These are phyloP conservation scores for Middelhovenomyces tepae DNA, from an alignment of 805 yeast species.

Conservation along the genomic window DNA sequence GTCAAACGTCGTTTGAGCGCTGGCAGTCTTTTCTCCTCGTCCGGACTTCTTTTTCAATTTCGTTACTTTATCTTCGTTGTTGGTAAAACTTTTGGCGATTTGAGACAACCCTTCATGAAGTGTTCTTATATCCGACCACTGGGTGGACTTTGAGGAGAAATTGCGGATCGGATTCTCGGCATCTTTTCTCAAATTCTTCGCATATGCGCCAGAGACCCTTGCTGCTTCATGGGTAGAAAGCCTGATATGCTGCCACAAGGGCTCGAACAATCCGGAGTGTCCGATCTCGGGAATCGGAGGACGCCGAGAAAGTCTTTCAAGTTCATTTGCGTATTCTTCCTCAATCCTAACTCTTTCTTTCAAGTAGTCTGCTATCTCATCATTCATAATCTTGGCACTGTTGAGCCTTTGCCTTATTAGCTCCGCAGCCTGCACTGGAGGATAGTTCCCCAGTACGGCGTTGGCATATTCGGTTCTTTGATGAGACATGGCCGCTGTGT, in stretches of 20 bases:
- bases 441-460: conserved; percentile 35
- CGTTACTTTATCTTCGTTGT: conserved; percentile 34
- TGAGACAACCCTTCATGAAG: conserved; percentile 37
- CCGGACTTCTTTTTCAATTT: conserved; percentile 24
- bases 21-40: conserved; percentile 17
- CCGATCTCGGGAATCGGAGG: conserved; percentile 17
- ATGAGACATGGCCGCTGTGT: conserved; percentile 3
- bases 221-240: conserved; percentile 24
- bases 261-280: conserved; percentile 21
- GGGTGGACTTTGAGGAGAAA: conserved; percentile 37
- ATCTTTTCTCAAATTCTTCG: conserved; percentile 31
- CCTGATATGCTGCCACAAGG: conserved; percentile 21
- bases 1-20: conserved; percentile 28
- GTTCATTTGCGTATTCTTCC: conserved; percentile 39
- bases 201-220: conserved; percentile 24
- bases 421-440: conserved; percentile 54
- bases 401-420: conserved; percentile 47
- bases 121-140: conserved; percentile 46
- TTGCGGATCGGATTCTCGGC: conserved; percentile 30
- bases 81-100: conserved; percentile 36
- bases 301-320: conserved; percentile 31
- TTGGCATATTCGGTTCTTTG: conserved; percentile 27
- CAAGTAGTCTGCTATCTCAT: conserved; percentile 54
- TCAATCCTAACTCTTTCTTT: conserved; percentile 43
- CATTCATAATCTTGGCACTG: conserved; percentile 47